phyloP scores from a whole-genome alignment of 129 eudicot species.

The Flaveria robusta region DNA sequence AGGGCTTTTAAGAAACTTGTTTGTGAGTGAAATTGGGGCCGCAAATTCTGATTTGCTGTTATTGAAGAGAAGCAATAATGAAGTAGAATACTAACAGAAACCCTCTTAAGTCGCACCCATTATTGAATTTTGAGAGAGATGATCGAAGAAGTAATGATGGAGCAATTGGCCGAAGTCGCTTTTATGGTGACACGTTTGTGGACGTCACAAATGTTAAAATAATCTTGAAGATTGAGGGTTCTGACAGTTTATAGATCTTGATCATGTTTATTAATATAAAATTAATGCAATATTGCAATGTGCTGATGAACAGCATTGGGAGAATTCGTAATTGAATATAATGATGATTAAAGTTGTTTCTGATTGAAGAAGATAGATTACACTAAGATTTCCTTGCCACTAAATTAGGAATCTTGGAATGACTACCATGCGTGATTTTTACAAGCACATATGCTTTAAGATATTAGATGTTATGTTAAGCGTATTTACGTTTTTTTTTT shows the following conservation, averaged over 20 bases:
- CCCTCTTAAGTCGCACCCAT: conserved; percentile 18
- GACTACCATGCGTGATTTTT: not conserved
- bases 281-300: no score
- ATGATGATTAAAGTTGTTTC: no score
- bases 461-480: no score
- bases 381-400: not conserved
- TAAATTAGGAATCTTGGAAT: not conserved
- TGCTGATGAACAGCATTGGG: no score
- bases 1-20: conserved; percentile 23
- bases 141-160: conserved; percentile 24
- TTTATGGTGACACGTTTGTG: conserved; percentile 4
- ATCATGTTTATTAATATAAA: conserved; percentile 4
- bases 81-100: not conserved
- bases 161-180: conserved; percentile 31
- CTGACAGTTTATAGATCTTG: not conserved
- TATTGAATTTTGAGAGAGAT: conserved; percentile 7
- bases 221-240: conserved; percentile 12
- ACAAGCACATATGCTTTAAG: not conserved
- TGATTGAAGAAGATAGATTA: not conserved
- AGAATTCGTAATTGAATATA: no score
- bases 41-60: conserved; percentile 18
- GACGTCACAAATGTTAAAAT: conserved; percentile 23
- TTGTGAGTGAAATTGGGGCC: conserved; percentile 22
- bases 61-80: conserved; percentile 25
- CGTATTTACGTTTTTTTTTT: no score